Percentiles rank a stretch among this genome's conserved stretches.
phyloP scores from a whole-genome alignment of 345 rosid species.

The Microcos paniculata region DNA sequence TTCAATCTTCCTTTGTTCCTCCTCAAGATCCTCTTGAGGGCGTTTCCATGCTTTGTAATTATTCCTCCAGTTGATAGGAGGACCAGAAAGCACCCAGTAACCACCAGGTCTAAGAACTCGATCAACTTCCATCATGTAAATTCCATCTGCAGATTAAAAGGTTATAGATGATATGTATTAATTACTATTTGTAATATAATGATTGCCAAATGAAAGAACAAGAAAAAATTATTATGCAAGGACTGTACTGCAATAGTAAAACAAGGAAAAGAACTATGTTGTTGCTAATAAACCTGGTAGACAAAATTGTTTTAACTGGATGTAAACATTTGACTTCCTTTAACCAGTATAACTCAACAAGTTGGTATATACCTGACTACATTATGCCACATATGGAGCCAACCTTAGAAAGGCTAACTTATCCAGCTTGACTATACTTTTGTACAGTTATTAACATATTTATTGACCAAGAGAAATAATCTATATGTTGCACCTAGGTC shows the following conservation, averaged over 20 bases:
- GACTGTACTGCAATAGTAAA: not conserved
- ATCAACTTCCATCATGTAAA: slow-evolving; percentile 40
- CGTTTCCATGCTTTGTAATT: slow-evolving; percentile 44
- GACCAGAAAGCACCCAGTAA: slow-evolving; percentile 63
- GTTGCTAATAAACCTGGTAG: not conserved
- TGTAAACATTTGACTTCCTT: not conserved
- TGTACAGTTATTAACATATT: not conserved
- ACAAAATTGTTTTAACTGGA: not conserved
- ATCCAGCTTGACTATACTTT: not conserved
- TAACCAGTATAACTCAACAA: not conserved
- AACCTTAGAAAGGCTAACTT: not conserved
- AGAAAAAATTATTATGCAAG: not conserved
- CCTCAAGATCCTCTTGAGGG: slow-evolving; percentile 33
- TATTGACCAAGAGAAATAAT: not conserved
- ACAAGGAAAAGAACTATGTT: not conserved
- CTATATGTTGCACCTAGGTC: not conserved
- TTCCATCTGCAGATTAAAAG: slow-evolving; percentile 34
- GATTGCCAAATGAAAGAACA: not conserved
- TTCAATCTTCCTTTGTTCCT: slow-evolving; percentile 45
- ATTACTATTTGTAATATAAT: not conserved
- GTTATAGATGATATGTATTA: not conserved
- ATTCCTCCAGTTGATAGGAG: slow-evolving; percentile 51
- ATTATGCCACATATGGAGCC: not conserved
- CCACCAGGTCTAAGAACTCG: slow-evolving; percentile 47
- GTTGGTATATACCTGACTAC: not conserved